Conservation (phyloP, 2,329 filamentous ascomycete genomes). For the Dactylellina haptotyla region DNA sequence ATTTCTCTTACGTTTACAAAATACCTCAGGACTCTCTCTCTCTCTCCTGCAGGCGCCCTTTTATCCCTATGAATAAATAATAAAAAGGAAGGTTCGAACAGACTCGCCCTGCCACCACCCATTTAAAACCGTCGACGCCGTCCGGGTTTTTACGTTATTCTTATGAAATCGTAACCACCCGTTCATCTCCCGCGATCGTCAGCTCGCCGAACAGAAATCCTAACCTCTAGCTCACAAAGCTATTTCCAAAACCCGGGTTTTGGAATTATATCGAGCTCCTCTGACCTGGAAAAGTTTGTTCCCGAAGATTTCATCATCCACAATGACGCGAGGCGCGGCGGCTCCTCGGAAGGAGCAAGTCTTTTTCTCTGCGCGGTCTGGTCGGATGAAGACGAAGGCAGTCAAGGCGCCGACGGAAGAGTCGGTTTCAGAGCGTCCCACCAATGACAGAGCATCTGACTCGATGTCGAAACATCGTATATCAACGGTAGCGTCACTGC, state of each 20-base stretch:
- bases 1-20: constrained; percentile 39
- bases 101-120: neutral
- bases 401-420: constrained; percentile 8
- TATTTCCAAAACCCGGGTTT: constrained; percentile 11
- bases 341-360: constrained; percentile 51
- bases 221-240: neutral
- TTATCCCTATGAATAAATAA: constrained; percentile 6
- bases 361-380: constrained; percentile 50
- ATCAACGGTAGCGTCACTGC: constrained; percentile 46
- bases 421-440: neutral
- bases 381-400: constrained; percentile 38
- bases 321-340: constrained; percentile 46
- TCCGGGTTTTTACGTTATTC: constrained; percentile 46
- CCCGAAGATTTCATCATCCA: neutral
- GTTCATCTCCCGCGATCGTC: constrained; percentile 38
- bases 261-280: neutral
- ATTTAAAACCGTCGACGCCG: constrained; percentile 30
- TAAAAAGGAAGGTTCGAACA: constrained; percentile 23
- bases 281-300: constrained; percentile 12
- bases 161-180: constrained; percentile 45
- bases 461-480: constrained; percentile 36
- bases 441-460: constrained; percentile 28
- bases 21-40: constrained; percentile 25
- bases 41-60: constrained; percentile 5
- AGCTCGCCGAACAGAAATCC: constrained; percentile 43